phyloP scores from a whole-genome alignment of 495 filamentous ascomycete genomes.

The Lasiosphaeriaceae sp. region DNA sequence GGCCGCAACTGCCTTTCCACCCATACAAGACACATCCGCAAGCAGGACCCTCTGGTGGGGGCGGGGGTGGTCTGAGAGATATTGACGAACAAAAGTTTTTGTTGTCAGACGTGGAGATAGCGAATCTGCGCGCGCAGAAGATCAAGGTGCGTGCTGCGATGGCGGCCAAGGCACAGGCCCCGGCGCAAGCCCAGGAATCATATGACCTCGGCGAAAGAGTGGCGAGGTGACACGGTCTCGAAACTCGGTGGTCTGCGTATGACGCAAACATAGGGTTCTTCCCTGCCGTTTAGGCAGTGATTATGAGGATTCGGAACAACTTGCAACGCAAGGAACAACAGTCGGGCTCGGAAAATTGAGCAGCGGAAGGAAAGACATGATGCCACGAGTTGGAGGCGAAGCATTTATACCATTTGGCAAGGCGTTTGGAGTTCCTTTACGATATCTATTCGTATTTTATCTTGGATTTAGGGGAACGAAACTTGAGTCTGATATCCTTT shows the following conservation, averaged over 20 bases:
- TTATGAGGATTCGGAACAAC: no score
- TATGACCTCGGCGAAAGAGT: constrained; percentile 10
- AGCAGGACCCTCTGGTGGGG: constrained; percentile 6
- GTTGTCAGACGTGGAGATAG: constrained; percentile 23
- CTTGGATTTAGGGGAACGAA: not conserved
- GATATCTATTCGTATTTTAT: not conserved
- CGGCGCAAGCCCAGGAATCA: constrained; percentile 4
- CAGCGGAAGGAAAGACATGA: not conserved
- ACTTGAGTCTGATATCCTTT: not conserved
- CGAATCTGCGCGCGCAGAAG: constrained; percentile 20
- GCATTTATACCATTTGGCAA: constrained; percentile 25
- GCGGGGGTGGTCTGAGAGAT: constrained; percentile 9
- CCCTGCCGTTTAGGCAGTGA: no score
- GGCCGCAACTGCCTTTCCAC: constrained; percentile 22
- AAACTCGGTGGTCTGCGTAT: no score
- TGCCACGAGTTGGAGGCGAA: not conserved
- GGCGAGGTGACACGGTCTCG: not conserved
- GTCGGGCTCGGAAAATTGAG: not conserved
- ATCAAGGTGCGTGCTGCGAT: constrained; percentile 8
- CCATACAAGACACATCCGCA: constrained; percentile 13
- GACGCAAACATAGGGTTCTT: no score
- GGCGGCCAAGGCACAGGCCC: not conserved
- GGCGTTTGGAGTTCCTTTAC: constrained; percentile 11
- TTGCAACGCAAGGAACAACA: no score
- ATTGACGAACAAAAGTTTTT: constrained; percentile 33